Percentiles rank a stretch among this genome's conserved stretches.
Conservation (phyloP, 208 protist genomes). For the Trypanosoma rangeli region DNA sequence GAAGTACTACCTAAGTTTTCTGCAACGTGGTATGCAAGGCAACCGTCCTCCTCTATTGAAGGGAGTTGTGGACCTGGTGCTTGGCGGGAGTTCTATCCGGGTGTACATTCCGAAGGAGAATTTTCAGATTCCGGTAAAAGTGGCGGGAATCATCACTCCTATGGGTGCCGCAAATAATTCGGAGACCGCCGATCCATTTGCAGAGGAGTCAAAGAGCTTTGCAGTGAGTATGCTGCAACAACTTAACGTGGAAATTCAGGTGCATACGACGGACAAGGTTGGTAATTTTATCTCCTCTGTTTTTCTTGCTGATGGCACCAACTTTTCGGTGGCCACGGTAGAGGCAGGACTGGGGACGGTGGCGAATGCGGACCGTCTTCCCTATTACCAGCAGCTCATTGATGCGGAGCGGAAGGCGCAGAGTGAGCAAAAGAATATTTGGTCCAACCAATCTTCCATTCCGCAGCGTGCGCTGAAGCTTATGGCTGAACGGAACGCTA, state of each 20-base stretch:
- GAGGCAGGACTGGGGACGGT: constrained; percentile 78
- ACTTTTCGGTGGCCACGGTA: constrained; percentile 69
- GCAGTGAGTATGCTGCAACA: constrained; percentile 68
- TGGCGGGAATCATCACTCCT: constrained; percentile 82
- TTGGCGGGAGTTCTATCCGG: constrained; percentile 79
- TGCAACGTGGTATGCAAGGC: constrained; percentile 88
- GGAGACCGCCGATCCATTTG: constrained; percentile 57
- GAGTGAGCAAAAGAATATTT: constrained; percentile 58
- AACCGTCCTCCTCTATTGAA: constrained; percentile 68
- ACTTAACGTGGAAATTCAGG: constrained; percentile 81
- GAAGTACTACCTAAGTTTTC: constrained; percentile 88
- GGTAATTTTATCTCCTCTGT: constrained; percentile 88
- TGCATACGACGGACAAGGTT: constrained; percentile 75
- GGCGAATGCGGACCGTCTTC: constrained; percentile 68
- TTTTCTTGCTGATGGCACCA: constrained; percentile 57
- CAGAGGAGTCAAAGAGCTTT: constrained; percentile 78
- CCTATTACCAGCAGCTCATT: constrained; percentile 67
- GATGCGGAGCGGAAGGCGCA: constrained; percentile 70
- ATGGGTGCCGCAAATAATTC: constrained; percentile 39
- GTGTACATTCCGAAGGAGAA: constrained; percentile 88
- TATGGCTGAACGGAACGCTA: constrained; percentile 49
- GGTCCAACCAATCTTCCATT: constrained; percentile 43
- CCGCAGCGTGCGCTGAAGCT: constrained; percentile 71
- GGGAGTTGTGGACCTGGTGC: constrained; percentile 78
- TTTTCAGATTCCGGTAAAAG: constrained; percentile 86